Evolutionary conservation across 2,329 filamentous ascomycete species (phyloP).

Genomic region (Colletotrichum eleusines): DNA sequence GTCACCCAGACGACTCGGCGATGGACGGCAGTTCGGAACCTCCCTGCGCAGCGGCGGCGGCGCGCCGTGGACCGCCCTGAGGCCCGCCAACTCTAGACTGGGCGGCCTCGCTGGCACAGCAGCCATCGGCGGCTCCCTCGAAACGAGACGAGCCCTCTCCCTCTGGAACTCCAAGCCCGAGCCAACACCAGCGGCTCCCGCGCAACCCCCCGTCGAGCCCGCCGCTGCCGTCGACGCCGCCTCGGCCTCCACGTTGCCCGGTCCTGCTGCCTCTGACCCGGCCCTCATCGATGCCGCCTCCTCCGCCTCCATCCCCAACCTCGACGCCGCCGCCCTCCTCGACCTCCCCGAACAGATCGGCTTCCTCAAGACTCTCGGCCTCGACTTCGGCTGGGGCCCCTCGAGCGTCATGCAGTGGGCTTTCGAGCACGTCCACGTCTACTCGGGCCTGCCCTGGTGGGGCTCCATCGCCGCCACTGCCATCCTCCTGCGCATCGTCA

Average conservation of each 20-base stretch:
- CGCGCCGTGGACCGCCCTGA: slow-evolving; percentile 29
- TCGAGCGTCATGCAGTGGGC: slow-evolving; percentile 79
- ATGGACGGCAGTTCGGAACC: slow-evolving; percentile 54
- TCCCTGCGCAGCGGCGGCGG: slow-evolving; percentile 37
- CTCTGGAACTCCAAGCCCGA: slow-evolving; percentile 42
- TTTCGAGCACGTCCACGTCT: slow-evolving; percentile 87
- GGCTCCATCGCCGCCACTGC: slow-evolving; percentile 76
- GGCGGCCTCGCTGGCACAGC: slow-evolving; percentile 45
- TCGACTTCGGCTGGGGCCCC: slow-evolving; percentile 89
- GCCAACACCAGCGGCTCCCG: slow-evolving; percentile 33
- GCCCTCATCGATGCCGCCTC: slow-evolving; percentile 23
- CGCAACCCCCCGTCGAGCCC: slow-evolving; percentile 18
- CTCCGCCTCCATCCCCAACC: slow-evolving; percentile 47
- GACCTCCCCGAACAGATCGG: slow-evolving; percentile 81
- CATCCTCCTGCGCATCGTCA: slow-evolving; percentile 70
- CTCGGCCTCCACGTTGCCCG: no score
- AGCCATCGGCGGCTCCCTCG: slow-evolving; percentile 47
- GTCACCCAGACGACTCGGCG: slow-evolving; percentile 48
- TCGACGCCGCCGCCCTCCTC: slow-evolving; percentile 60
- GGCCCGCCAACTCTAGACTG: slow-evolving; percentile 16
- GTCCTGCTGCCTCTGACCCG: slow-evolving; percentile 47
- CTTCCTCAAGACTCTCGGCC: slow-evolving; percentile 83
- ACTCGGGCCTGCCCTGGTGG: slow-evolving; percentile 84
- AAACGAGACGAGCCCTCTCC: slow-evolving; percentile 36
- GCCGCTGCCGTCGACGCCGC: slow-evolving; percentile 41